Conservation (phyloP, 257 asterid genomes). For the Scutellaria baicalensis region DNA sequence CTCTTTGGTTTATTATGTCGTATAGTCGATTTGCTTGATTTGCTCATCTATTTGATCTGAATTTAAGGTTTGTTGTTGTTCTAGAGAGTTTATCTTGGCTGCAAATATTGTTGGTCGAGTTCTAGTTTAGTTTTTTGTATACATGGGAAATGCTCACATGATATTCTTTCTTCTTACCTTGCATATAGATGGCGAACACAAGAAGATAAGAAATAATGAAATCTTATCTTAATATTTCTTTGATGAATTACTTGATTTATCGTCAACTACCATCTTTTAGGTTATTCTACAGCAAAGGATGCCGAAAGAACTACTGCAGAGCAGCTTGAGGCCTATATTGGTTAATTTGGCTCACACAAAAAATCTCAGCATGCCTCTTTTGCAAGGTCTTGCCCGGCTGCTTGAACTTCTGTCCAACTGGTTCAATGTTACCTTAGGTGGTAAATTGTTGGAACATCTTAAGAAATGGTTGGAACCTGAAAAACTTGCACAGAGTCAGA, state of each 20-base stretch:
- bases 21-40: background rate
- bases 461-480: slow-evolving; percentile 99
- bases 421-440: slow-evolving; percentile 99
- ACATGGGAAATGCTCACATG: background rate
- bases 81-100: background rate
- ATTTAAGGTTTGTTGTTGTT: background rate
- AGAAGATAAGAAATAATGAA: slow-evolving; percentile 10
- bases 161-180: background rate
- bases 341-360: slow-evolving; percentile 97
- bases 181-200: background rate
- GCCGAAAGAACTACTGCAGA: slow-evolving; percentile 99
- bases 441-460: slow-evolving; percentile 97
- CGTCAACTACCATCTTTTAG: slow-evolving; percentile 30
- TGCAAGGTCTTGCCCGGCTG: slow-evolving; percentile 97
- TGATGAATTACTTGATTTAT: background rate
- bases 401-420: slow-evolving; percentile 96
- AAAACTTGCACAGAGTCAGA: slow-evolving; percentile 87
- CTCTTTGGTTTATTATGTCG: background rate
- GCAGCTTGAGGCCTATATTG: slow-evolving; percentile 96
- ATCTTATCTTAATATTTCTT: background rate
- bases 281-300: slow-evolving; percentile 92
- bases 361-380: slow-evolving; percentile 97
- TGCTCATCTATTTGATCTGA: slow-evolving; percentile 1
- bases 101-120: background rate
- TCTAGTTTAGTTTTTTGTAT: background rate